These are phyloP conservation scores for Schwanniomyces sp. DNA, from an alignment of 805 yeast genomes.

Conservation along the genomic window DNA sequence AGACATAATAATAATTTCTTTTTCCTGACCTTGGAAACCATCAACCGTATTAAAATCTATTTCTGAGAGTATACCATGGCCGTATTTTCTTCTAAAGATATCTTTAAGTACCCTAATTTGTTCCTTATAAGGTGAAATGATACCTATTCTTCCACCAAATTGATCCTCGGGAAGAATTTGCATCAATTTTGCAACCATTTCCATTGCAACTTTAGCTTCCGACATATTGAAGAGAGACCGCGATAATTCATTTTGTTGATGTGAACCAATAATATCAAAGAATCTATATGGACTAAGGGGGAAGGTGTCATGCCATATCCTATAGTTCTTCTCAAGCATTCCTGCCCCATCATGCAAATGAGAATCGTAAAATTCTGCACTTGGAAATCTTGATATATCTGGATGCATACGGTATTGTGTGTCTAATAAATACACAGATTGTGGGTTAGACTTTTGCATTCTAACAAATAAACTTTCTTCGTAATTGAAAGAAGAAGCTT, in stretches of 20 bases:
- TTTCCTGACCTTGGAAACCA: slow-evolving; percentile 91
- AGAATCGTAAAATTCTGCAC: slow-evolving; percentile 75
- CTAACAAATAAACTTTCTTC: slow-evolving; percentile 93
- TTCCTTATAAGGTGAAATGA: slow-evolving; percentile 93
- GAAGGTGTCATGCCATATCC: slow-evolving; percentile 71
- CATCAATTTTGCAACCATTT: slow-evolving; percentile 56
- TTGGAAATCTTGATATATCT: slow-evolving; percentile 82
- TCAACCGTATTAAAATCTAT: slow-evolving; percentile 94
- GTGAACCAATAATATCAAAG: slow-evolving; percentile 64
- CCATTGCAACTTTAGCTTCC: slow-evolving; percentile 76
- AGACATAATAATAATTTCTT: slow-evolving; percentile 88
- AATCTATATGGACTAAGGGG: slow-evolving; percentile 76
- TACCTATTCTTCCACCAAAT: slow-evolving; percentile 76
- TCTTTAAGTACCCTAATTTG: slow-evolving; percentile 65
- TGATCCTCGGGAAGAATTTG: slow-evolving; percentile 46
- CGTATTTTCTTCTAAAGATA: slow-evolving; percentile 59
- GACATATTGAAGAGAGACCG: slow-evolving; percentile 67
- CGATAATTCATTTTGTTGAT: slow-evolving; percentile 61
- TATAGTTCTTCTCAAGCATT: slow-evolving; percentile 57
- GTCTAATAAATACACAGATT: slow-evolving; percentile 69
- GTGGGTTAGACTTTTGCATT: slow-evolving; percentile 70
- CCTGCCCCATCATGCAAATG: slow-evolving; percentile 73
- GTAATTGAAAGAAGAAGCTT: slow-evolving; percentile 75
- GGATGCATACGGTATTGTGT: slow-evolving; percentile 99
- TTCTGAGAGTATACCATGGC: slow-evolving; percentile 57